Percentiles rank a stretch among this genome's conserved stretches.
These are phyloP conservation scores for Tricholoma flavovirens DNA, from an alignment of 768 basidiomycete species.

Conservation along the genomic window DNA sequence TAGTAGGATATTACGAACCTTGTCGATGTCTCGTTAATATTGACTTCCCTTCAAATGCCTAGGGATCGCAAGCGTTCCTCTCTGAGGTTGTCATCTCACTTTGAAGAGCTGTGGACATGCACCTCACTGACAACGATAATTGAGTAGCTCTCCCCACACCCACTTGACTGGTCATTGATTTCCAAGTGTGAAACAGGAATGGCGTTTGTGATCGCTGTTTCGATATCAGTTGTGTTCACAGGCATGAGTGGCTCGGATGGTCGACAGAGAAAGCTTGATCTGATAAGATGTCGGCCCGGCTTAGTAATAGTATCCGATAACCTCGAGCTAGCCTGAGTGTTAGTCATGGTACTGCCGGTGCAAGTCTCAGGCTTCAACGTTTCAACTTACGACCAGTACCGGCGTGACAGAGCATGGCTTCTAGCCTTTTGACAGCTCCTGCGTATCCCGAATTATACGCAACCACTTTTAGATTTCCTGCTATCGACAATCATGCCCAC, in stretches of 20 bases:
- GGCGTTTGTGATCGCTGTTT: constrained; percentile 55
- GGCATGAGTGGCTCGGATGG: constrained; percentile 49
- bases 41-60: constrained; percentile 75
- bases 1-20: constrained; percentile 36
- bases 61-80: background rate
- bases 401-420: background rate
- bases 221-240: constrained; percentile 48
- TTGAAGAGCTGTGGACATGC: constrained; percentile 12
- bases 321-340: too few relatives aligned
- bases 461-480: constrained; percentile 35
- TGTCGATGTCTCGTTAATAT: constrained; percentile 73
- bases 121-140: constrained; percentile 76
- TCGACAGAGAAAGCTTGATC: constrained; percentile 7
- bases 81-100: background rate
- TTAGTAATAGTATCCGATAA: too few relatives aligned
- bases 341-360: too few relatives aligned
- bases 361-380: too few relatives aligned
- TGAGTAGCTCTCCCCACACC: constrained; percentile 76
- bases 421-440: background rate
- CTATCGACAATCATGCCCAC: constrained; percentile 79
- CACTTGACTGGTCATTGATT: constrained; percentile 72
- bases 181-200: constrained; percentile 64
- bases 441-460: background rate
- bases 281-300: constrained; percentile 21
- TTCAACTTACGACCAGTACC: background rate